phyloP scores from a whole-genome alignment of 2,329 filamentous ascomycete genomes.

The Stagonosporopsis rhizophila region DNA sequence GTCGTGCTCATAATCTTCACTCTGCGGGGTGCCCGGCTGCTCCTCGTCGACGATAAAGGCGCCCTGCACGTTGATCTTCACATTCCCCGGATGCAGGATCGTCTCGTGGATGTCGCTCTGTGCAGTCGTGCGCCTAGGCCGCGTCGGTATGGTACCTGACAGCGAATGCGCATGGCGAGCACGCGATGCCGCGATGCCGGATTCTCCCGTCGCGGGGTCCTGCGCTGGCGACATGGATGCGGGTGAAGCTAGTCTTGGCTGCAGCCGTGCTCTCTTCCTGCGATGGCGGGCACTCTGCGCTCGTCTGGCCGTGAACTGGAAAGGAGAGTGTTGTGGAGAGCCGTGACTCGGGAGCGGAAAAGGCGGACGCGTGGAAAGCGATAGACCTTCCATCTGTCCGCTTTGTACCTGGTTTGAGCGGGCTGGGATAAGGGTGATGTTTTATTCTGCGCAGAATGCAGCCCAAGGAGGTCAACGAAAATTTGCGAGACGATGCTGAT shows the following conservation, averaged over 20 bases:
- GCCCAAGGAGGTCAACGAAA: conserved; percentile 37
- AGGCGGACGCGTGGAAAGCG: conserved; percentile 33
- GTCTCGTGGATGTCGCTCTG: conserved; percentile 57
- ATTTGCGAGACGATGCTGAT: conserved; percentile 17
- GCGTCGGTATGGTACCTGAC: conserved; percentile 24
- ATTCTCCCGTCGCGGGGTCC: conserved; percentile 44
- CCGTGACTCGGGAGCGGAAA: conserved; percentile 27
- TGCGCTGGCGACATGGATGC: conserved; percentile 41
- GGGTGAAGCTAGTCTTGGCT: conserved; percentile 43
- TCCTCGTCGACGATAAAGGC: conserved; percentile 92
- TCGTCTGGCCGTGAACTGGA: conserved; percentile 27
- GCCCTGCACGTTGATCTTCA: conserved; percentile 95
- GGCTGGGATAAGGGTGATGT: conserved; percentile 36
- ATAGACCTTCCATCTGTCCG: conserved; percentile 48
- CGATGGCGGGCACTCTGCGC: conserved; percentile 37
- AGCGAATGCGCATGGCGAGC: conserved; percentile 19
- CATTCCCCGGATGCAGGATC: conserved; percentile 68
- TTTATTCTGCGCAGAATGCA: conserved; percentile 49
- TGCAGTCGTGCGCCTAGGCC: conserved; percentile 39
- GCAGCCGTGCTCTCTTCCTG: conserved; percentile 46
- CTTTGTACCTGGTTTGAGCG: conserved; percentile 40
- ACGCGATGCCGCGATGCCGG: conserved; percentile 33
- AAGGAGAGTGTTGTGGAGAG: conserved; percentile 30
- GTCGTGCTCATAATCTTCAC: conserved; percentile 70
- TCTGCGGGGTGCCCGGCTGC: conserved; percentile 56